Evolutionary conservation across 345 rosid species (phyloP).

Genomic region (Boechera stricta): DNA sequence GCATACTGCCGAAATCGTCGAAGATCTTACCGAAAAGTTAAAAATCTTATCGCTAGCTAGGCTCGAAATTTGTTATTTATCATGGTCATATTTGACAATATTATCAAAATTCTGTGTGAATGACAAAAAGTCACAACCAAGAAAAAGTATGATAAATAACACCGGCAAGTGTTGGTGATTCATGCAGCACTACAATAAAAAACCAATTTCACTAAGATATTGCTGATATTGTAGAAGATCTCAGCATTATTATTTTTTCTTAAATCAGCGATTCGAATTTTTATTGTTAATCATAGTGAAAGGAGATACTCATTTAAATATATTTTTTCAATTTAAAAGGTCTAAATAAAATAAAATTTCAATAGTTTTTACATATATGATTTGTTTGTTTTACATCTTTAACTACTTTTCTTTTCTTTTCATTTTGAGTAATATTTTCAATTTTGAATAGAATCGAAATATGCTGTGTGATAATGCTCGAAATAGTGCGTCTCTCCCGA

Average conservation of each 20-base stretch:
- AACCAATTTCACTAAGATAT: not conserved
- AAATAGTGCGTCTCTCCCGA: not conserved
- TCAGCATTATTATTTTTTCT: not conserved
- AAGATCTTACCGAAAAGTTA: not conserved
- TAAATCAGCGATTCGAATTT: not conserved
- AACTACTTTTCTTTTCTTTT: too few relatives aligned
- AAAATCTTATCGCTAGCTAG: not conserved
- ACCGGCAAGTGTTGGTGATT: not conserved
- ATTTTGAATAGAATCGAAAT: not conserved
- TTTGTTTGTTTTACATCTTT: not conserved
- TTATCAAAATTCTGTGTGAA: not conserved
- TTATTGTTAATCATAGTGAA: not conserved
- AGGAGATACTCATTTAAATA: not conserved
- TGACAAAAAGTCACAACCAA: not conserved
- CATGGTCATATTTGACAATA: not conserved
- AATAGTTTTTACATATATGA: not conserved
- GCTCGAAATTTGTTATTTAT: not conserved
- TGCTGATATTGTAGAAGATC: not conserved
- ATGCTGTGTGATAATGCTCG: not conserved
- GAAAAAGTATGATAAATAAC: not conserved
- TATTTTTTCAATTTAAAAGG: not conserved
- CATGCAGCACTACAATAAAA: not conserved
- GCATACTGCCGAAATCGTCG: constrained; percentile 1
- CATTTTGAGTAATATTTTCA: not conserved
- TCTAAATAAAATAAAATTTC: not conserved